Conservation (phyloP, 345 rosid species). For the Cardiospermum halicacabum region DNA sequence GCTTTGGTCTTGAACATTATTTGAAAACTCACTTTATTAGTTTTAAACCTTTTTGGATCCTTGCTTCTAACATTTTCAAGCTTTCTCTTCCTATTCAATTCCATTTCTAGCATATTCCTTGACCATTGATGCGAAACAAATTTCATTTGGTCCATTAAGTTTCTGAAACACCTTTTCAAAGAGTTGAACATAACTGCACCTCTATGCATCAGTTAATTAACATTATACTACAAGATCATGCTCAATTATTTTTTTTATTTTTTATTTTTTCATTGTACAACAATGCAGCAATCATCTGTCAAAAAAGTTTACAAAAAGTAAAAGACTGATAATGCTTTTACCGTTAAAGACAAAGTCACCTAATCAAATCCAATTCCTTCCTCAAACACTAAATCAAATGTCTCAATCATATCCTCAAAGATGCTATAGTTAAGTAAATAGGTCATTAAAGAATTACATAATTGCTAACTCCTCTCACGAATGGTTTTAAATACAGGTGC, state of each 20-base stretch:
- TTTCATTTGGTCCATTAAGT: constrained; percentile 49
- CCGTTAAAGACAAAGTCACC: constrained; percentile 51
- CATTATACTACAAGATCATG: constrained; percentile 59
- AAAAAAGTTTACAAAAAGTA: constrained; percentile 27
- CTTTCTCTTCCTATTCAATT: constrained; percentile 63
- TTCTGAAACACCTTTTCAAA: constrained; percentile 44
- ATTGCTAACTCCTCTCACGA: constrained; percentile 35
- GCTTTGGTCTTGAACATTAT: too few relatives aligned
- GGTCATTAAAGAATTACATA: constrained; percentile 70
- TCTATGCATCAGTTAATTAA: constrained; percentile 63
- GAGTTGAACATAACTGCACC: constrained; percentile 51
- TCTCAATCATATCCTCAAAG: constrained; percentile 50
- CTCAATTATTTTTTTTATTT: constrained; percentile 51
- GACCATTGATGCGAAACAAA: constrained; percentile 66
- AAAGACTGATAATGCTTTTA: constrained; percentile 59
- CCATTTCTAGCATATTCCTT: constrained; percentile 59
- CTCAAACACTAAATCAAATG: constrained; percentile 71
- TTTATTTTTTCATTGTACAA: too few relatives aligned
- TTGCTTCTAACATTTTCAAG: constrained; percentile 46
- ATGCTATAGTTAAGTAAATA: constrained; percentile 54
- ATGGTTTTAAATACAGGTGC: constrained; percentile 34
- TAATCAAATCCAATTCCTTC: constrained; percentile 66
- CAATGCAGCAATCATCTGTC: constrained; percentile 50
- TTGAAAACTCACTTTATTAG: constrained; percentile 67
- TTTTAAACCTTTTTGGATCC: constrained; percentile 45